Evolutionary conservation across 1,139 yeast species (phyloP).

Genomic region (Yamadazyma dushanensis): DNA sequence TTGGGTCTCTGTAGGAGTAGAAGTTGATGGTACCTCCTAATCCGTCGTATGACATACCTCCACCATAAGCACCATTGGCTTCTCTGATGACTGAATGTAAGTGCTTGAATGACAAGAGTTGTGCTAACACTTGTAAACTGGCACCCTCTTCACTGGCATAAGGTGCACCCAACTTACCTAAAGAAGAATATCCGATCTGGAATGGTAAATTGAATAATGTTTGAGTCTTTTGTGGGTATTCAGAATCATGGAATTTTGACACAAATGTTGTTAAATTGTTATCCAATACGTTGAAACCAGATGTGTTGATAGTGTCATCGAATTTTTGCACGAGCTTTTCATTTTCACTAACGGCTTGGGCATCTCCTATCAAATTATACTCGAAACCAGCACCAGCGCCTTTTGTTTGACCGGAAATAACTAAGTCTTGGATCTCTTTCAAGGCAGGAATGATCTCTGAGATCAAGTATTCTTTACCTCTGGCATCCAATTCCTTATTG

Average conservation of each 20-base stretch:
- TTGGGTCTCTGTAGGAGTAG: constrained; percentile 94
- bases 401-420: constrained; percentile 31
- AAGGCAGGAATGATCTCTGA: constrained; percentile 64
- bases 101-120: constrained; percentile 76
- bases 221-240: constrained; percentile 15
- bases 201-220: constrained; percentile 75
- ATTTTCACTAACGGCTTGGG: constrained; percentile 37
- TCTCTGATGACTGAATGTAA: constrained; percentile 90
- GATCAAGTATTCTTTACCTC: constrained; percentile 53
- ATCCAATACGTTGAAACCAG: constrained; percentile 4
- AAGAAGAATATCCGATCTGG: constrained; percentile 84
- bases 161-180: constrained; percentile 65
- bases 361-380: constrained; percentile 63
- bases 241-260: constrained; percentile 9
- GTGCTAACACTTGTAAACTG: constrained; percentile 77
- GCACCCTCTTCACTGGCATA: constrained; percentile 80
- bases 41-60: constrained; percentile 84
- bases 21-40: constrained; percentile 77
- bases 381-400: constrained; percentile 32
- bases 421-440: constrained; percentile 48
- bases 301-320: constrained; percentile 18
- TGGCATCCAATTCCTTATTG: constrained; percentile 46
- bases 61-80: constrained; percentile 98
- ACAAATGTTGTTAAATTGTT: constrained; percentile 14
- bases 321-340: constrained; percentile 42